phyloP scores from a whole-genome alignment of 495 filamentous ascomycete genomes.

The Hypomontagnella monticulosa region DNA sequence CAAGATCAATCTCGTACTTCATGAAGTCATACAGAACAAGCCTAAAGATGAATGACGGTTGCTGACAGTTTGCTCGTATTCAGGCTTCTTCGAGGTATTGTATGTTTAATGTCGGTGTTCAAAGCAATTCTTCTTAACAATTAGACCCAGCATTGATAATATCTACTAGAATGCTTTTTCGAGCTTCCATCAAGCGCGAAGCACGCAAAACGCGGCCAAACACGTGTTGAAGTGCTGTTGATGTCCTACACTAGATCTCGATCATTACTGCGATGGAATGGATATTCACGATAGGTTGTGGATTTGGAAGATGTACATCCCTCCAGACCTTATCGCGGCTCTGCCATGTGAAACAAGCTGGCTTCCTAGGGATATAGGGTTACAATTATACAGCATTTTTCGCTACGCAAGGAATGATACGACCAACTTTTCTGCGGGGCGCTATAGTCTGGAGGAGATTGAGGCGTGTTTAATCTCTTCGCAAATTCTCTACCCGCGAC shows the following conservation, averaged over 20 bases:
- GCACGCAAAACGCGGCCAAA: not conserved
- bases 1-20: too few species aligned
- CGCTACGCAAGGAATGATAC: not conserved
- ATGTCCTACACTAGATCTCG: slow-evolving; percentile 4
- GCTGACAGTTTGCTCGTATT: too few species aligned
- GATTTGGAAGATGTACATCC: slow-evolving; percentile 3
- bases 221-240: not conserved
- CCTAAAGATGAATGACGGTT: too few species aligned
- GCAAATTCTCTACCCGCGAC: slow-evolving; percentile 8
- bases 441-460: slow-evolving; percentile 11
- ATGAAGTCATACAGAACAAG: too few species aligned
- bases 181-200: not conserved
- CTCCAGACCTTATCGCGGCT: not conserved
- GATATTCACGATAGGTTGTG: slow-evolving; percentile 6
- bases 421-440: slow-evolving; percentile 15
- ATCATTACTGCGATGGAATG: slow-evolving; percentile 32
- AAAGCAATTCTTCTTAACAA: slow-evolving; percentile 20
- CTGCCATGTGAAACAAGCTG: slow-evolving; percentile 14
- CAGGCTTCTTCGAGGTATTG: not conserved
- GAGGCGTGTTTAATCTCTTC: slow-evolving; percentile 19
- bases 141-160: not conserved
- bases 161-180: slow-evolving; percentile 1
- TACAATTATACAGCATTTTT: slow-evolving; percentile 22
- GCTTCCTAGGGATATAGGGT: slow-evolving; percentile 15
- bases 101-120: not conserved